Percentiles rank a stretch among this genome's conserved stretches.
phyloP scores from a whole-genome alignment of 768 basidiomycete genomes.

The Serendipita indica region DNA sequence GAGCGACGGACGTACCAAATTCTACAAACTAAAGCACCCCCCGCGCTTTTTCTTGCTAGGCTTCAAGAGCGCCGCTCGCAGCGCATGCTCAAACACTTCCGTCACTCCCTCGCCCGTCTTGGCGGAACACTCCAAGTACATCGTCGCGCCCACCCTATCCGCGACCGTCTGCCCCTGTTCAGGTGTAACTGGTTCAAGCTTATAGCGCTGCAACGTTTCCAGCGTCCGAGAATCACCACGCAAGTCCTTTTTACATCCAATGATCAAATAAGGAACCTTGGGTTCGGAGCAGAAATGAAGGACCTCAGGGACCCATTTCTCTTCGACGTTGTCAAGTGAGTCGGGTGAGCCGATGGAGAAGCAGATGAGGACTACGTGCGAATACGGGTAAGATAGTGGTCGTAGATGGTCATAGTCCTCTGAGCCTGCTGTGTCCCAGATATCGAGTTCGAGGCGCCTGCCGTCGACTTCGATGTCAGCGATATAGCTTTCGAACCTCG shows the following conservation, averaged over 20 bases:
- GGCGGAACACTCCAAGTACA: conserved; percentile 15
- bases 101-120: conserved; percentile 16
- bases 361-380: conserved; percentile 13
- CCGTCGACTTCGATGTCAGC: conserved; percentile 13
- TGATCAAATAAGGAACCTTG: conserved; percentile 16
- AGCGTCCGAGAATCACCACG: conserved; percentile 14
- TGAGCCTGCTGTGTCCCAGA: conserved; percentile 11
- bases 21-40: not conserved
- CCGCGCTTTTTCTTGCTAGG: not conserved
- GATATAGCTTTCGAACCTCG: conserved; percentile 12
- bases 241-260: conserved; percentile 19
- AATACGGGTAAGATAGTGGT: conserved; percentile 12
- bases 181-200: conserved; percentile 14
- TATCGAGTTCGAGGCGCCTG: conserved; percentile 9
- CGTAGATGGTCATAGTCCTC: conserved; percentile 12
- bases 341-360: conserved; percentile 12
- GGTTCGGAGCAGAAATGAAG: conserved; percentile 12
- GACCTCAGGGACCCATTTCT: conserved; percentile 18
- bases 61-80: not conserved
- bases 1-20: too few species aligned
- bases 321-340: conserved; percentile 12
- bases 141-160: not conserved
- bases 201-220: conserved; percentile 14
- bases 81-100: conserved; percentile 15
- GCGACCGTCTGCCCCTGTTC: conserved; percentile 13